Percentiles rank a stretch among this genome's conserved stretches.
phyloP scores from a whole-genome alignment of 306 rosid species.

The Gastrolobium bilobum region DNA sequence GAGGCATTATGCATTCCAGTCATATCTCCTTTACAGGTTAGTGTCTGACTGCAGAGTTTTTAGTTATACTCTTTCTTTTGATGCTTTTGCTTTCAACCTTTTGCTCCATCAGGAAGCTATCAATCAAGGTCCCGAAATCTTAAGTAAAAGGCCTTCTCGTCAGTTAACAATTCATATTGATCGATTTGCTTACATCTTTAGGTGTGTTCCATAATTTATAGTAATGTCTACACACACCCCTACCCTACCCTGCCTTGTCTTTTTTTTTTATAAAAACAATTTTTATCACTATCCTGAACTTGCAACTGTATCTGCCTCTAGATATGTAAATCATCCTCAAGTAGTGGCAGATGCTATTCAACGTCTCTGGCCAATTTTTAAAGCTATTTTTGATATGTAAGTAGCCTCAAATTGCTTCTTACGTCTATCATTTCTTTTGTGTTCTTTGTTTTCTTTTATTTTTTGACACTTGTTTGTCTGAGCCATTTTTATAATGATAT shows the following conservation, averaged over 20 bases:
- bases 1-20: conserved; percentile 96
- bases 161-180: conserved; percentile 97
- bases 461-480: conserved; percentile 40
- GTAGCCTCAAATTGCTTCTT: conserved; percentile 48
- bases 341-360: conserved; percentile 98
- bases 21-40: conserved; percentile 91
- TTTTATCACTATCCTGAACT: conserved; percentile 48
- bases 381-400: conserved; percentile 96
- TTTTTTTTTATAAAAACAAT: background rate
- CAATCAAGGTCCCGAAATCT: conserved; percentile 80
- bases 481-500: conserved; percentile 41
- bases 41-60: conserved; percentile 47
- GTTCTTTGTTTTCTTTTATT: conserved; percentile 4
- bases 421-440: conserved; percentile 9
- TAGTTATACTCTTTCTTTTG: conserved; percentile 12
- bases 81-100: conserved; percentile 47
- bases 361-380: conserved; percentile 95
- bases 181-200: conserved; percentile 94
- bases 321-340: conserved; percentile 95
- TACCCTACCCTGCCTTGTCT: conserved; percentile 29
- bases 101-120: conserved; percentile 79
- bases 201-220: conserved; percentile 61
- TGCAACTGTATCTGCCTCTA: conserved; percentile 52
- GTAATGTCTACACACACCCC: conserved; percentile 29
- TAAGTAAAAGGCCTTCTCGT: conserved; percentile 83